Conservation (phyloP, 441 rosid genomes). For the Arabidopsis hybrid region DNA sequence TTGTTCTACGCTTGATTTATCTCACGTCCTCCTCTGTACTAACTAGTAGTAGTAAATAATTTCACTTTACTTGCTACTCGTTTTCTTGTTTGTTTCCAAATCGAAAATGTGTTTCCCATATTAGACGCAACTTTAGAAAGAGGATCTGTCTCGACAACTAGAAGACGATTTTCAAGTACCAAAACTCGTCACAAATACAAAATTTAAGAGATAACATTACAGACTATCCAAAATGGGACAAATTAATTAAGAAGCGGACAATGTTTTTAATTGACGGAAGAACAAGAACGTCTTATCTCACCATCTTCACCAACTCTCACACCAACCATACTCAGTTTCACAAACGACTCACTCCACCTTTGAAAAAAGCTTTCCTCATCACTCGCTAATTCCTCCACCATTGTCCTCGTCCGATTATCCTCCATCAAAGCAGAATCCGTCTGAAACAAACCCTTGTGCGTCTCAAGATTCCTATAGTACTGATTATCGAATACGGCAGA, state of each 20-base stretch:
- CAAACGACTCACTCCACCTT: constrained; percentile 70
- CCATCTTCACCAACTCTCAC: constrained; percentile 67
- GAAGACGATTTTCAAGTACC: background rate
- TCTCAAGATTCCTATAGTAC: constrained; percentile 64
- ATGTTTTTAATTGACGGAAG: constrained; percentile 40
- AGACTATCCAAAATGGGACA: background rate
- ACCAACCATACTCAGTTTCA: constrained; percentile 70
- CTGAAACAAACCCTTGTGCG: constrained; percentile 74
- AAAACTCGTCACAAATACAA: background rate
- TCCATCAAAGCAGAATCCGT: constrained; percentile 72
- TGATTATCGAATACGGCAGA: constrained; percentile 70
- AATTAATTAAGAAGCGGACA: background rate
- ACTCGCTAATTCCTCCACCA: constrained; percentile 64
- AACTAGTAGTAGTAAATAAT: no score
- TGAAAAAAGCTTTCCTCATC: constrained; percentile 61
- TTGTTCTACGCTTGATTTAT: constrained; percentile 14
- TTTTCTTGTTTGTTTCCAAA: background rate
- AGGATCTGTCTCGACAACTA: background rate
- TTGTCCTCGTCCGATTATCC: constrained; percentile 61
- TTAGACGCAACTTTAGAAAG: background rate
- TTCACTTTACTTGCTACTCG: no score
- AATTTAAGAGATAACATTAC: no score
- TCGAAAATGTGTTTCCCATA: background rate
- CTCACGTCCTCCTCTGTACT: background rate
- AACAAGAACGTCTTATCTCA: constrained; percentile 72